Evolutionary conservation across 345 rosid genomes (phyloP), one percentile per base, ranked within the genome.

Genomic region (Dipteronia sinensis): DNA sequence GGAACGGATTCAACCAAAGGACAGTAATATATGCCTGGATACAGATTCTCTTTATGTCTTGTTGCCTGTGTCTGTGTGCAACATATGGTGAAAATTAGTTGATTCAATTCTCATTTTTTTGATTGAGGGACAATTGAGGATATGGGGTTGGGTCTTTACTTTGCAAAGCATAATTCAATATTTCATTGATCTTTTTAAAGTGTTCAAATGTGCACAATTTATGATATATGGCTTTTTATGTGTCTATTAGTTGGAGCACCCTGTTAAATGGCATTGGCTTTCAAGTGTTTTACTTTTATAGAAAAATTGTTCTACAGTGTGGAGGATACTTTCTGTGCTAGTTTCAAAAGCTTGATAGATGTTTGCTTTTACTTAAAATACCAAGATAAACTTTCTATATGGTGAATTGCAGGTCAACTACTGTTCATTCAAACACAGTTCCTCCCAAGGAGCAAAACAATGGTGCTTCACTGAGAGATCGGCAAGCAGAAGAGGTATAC

Each of bases 371-470:
- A 64, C 62, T 19, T 65, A 3, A 51, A 25, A 29, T 63, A 46
- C 42, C 69, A 73, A 62, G 31, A 58, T 44, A 31, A 13, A 27
- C 17, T 20, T 25, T 49, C 4, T 31, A 20, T 27, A 0, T 47
- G 34, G 11, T 67, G n/a, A 9, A 65, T 76, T 87, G 77, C 91
- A 93, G 99, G 82, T 93, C 99, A 78, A 92, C 98, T n/a, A 79
- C 92, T 72, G 85, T 95, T 65, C 95, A 90, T 80, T 88, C 99
- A 58, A 90, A 82, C 44, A 34, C 86, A 16, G 49, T 83, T 47
- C 85, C 84, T 40, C 78, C 85, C 31, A 89, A 83, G 72, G 91
- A 87, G 76, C 93, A 77, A 53, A 86, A 78, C n/a, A 85, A 65
- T 67, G 49, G 78, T 53, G 65, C 73, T 25, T 75, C 81, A 71